Evolutionary conservation across 352 stramenopile genomes (phyloP), one percentile per base, ranked within the genome.

Genomic region (Globisporangium irregulare): DNA sequence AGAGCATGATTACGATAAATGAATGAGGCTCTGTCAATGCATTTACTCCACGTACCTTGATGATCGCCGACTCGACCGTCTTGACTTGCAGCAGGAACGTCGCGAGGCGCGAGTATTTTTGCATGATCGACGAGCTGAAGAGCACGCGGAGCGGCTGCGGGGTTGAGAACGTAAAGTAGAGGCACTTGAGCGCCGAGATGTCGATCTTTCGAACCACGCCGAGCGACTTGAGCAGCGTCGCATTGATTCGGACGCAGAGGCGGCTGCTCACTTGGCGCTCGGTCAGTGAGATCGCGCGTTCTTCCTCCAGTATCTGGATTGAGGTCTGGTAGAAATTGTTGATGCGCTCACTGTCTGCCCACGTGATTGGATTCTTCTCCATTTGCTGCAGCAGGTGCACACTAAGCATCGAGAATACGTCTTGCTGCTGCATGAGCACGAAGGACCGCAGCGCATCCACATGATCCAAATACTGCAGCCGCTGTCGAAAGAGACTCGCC

Each of bases 391-490:
- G 69, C 59, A 92, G 8, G 62, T 77, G 72, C 22, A 73, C 72
- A 51, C 71, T 81, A 24, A 91, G 74, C 61, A 76, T 66, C 8
- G 68, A 77, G 32, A 89, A 91, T 7, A 88, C 75, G 59, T 92
- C 84, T 92, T 92, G 82, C 82, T 92, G 80, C 56, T 84, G 79
- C 82, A 92, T 91, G n/a, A 92, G 76, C 7, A 92, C 78, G 54
- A 87, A 90, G 59, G 78, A 71, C 14, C 82, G 77, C 38, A 92
- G 68, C 4, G 74, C 62, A 54, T 91, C 64, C 5, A 87, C 67
- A 24, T 91, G 81, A 8, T 87, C 73, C 34, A 83, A 60, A 46
- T 81, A 90, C 18, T 71, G 62, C 36, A 92, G 67, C 51, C 79
- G 76, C 20, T 84, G 72, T 32, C 84, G 75, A 61, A 92, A 87